Evolutionary conservation across 2,329 filamentous ascomycete genomes (phyloP).

Genomic region (Paecilomyces sp.): DNA sequence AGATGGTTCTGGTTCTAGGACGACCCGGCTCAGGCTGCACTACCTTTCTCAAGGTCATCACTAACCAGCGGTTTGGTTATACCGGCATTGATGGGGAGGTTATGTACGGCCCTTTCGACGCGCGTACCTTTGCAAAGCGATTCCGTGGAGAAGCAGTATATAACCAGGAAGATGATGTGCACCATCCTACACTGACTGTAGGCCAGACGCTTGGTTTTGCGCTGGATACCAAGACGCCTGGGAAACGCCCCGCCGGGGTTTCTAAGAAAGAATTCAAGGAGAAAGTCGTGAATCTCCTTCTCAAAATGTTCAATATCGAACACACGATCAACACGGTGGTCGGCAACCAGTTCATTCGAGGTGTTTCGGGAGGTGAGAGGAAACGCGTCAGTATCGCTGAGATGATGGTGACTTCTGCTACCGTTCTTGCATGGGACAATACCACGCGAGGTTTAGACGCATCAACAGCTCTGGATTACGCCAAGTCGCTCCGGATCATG

Average conservation of each 20-base stretch:
- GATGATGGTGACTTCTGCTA: constrained; percentile 60
- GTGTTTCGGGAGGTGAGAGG: constrained; percentile 63
- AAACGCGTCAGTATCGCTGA: constrained; percentile 81
- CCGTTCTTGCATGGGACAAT: constrained; percentile 69
- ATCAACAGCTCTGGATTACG: constrained; percentile 66
- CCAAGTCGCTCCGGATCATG: constrained; percentile 58
- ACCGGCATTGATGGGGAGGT: constrained; percentile 51
- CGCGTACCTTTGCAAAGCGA: constrained; percentile 43
- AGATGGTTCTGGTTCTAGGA: constrained; percentile 34
- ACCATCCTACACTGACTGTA: constrained; percentile 72
- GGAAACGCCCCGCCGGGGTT: constrained; percentile 54
- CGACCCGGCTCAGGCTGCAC: constrained; percentile 53
- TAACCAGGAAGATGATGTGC: constrained; percentile 69
- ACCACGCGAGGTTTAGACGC: constrained; percentile 67
- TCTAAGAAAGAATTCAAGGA: constrained; percentile 52
- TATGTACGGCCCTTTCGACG: constrained; percentile 49
- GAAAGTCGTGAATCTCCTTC: constrained; percentile 59
- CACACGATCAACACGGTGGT: constrained; percentile 68
- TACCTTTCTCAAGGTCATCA: constrained; percentile 76
- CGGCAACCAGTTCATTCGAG: constrained; percentile 66
- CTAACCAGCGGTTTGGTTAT: constrained; percentile 59
- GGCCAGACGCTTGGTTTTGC: constrained; percentile 69
- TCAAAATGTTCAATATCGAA: constrained; percentile 64
- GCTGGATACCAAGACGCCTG: constrained; percentile 60
- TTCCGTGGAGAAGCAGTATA: constrained; percentile 53